Conservation (phyloP, 164 flowering plant species). For the Liquidambar formosana region DNA sequence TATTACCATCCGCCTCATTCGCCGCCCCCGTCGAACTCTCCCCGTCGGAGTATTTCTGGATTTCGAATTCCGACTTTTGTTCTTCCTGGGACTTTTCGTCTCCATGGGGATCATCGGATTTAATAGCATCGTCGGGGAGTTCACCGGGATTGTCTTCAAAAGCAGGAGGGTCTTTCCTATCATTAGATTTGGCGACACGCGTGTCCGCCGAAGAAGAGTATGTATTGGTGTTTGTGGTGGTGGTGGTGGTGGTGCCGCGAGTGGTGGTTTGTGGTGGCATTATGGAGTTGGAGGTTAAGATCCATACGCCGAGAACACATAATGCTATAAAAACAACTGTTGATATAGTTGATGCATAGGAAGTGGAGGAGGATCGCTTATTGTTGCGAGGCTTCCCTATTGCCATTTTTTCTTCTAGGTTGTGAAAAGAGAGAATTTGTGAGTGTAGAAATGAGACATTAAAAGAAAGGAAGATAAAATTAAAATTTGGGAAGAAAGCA, state of each 20-base stretch:
- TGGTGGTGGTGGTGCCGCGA: conserved; percentile 14
- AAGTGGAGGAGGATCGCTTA: conserved; percentile 55
- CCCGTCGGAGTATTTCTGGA: neutral
- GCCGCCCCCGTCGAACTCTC: neutral
- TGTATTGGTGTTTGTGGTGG: too few relatives aligned
- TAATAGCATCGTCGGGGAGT: conserved; percentile 64
- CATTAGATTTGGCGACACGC: neutral
- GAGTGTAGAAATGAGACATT: neutral
- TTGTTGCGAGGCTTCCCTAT: conserved; percentile 36
- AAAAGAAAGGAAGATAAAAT: neutral
- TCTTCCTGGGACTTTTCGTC: conserved; percentile 7
- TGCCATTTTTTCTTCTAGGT: conserved; percentile 34
- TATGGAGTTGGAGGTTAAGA: conserved; percentile 59
- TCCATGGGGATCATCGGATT: conserved; percentile 40
- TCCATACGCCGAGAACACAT: conserved; percentile 68
- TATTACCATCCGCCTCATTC: conserved; percentile 10
- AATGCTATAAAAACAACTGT: conserved; percentile 51
- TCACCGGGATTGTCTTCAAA: conserved; percentile 62
- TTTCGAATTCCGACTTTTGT: neutral
- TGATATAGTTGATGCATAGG: conserved; percentile 58
- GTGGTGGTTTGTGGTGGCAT: conserved; percentile 31
- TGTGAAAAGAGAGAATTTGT: neutral
- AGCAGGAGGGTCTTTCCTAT: conserved; percentile 19
- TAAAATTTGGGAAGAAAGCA: neutral
- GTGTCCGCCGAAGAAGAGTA: too few relatives aligned